A percentile compares a stretch with the other conserved stretches of the same genome.
These are phyloP conservation scores for Eucalyptus camaldulensis DNA, from an alignment of 345 rosid genomes.

Conservation along the genomic window DNA sequence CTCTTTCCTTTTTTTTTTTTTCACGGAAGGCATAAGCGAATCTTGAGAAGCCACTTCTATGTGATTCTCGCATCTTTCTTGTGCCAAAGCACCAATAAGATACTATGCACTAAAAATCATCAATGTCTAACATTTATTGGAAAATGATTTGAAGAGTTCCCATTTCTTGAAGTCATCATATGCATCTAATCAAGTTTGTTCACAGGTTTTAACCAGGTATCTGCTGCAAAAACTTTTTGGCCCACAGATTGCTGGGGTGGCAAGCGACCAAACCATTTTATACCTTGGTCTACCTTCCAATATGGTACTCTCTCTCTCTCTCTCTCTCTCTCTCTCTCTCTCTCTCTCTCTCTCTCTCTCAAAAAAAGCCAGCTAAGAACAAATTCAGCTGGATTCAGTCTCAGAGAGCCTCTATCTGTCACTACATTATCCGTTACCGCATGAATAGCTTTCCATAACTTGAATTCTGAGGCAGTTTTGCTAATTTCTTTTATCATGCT, in stretches of 20 bases:
- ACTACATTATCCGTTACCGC: constrained; percentile 18
- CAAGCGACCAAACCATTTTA: constrained; percentile 38
- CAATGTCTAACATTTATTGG: background rate
- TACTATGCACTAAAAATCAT: background rate
- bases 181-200: background rate
- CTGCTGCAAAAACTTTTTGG: constrained; percentile 62
- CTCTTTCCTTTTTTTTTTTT: no score
- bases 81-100: background rate
- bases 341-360: no score
- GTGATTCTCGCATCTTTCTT: background rate
- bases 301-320: constrained; percentile 28
- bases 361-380: background rate
- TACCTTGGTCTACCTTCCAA: constrained; percentile 85
- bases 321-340: background rate
- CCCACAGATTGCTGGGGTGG: constrained; percentile 28
- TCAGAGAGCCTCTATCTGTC: background rate
- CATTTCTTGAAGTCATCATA: background rate
- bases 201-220: constrained; percentile 71
- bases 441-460: constrained; percentile 48
- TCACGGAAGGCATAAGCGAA: background rate
- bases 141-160: background rate
- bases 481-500: background rate
- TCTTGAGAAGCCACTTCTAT: background rate
- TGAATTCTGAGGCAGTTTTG: background rate
- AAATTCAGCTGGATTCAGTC: background rate